A percentile compares a stretch with the other conserved stretches of the same genome.
Evolutionary conservation across 106 monocot genomes (phyloP).

Genomic region (Acorus gramineus): DNA sequence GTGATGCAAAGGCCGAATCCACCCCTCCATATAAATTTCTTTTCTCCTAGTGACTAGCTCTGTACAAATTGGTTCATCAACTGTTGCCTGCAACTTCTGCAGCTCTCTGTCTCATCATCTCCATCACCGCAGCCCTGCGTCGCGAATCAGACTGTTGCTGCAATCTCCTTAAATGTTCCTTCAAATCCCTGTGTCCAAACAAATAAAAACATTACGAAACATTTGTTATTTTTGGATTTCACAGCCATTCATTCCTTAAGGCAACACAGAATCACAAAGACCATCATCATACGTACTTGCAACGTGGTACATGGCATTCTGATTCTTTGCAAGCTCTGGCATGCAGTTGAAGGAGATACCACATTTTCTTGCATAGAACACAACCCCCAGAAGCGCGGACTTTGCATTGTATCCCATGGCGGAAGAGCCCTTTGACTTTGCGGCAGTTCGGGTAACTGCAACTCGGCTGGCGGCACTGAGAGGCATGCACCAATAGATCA

Average conservation of each 20-base stretch:
- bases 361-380: constrained; percentile 80
- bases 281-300: constrained; percentile 37
- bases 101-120: constrained; percentile 93
- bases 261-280: too few relatives aligned
- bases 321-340: constrained; percentile 87
- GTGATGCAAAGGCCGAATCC: too few relatives aligned
- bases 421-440: constrained; percentile 88
- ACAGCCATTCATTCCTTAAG: too few relatives aligned
- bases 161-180: constrained; percentile 74
- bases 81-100: constrained; percentile 63
- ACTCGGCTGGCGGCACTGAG: constrained; percentile 58
- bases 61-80: constrained; percentile 16
- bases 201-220: too few relatives aligned
- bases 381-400: constrained; percentile 74
- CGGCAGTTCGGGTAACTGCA: constrained; percentile 92
- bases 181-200: constrained; percentile 54
- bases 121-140: constrained; percentile 88
- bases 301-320: constrained; percentile 75
- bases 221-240: too few relatives aligned
- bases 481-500: constrained; percentile 92
- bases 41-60: too few relatives aligned
- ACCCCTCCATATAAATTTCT: too few relatives aligned
- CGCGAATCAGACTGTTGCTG: constrained; percentile 95
- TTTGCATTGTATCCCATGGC: constrained; percentile 74
- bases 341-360: constrained; percentile 93